A percentile compares a stretch with the other conserved stretches of the same genome.
phyloP scores from a whole-genome alignment of 108 stramenopile genomes.

The Fragilaria crotonensis region DNA sequence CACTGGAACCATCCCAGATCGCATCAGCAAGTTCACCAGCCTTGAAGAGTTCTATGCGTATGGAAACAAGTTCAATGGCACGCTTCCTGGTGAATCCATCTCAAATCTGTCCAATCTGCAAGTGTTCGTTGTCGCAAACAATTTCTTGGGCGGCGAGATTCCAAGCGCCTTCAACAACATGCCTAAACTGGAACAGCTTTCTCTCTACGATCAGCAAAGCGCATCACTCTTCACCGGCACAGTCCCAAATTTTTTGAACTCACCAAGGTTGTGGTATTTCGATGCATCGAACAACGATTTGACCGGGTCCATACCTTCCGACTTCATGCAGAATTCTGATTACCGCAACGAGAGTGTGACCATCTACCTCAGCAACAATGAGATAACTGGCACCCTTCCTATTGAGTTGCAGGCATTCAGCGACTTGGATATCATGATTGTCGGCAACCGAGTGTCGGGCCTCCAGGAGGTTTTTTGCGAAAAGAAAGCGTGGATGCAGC shows the following conservation, averaged over 20 bases:
- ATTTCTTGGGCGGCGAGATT: slow-evolving; percentile 19
- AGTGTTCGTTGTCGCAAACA: slow-evolving; percentile 18
- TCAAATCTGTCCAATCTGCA: slow-evolving; percentile 17
- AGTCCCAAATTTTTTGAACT: slow-evolving; percentile 42
- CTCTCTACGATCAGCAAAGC: slow-evolving; percentile 28
- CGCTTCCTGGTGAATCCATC: not conserved
- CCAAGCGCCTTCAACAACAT: slow-evolving; percentile 31
- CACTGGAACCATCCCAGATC: slow-evolving; percentile 23
- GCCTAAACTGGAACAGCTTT: slow-evolving; percentile 38
- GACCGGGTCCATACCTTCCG: slow-evolving; percentile 53
- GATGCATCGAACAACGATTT: slow-evolving; percentile 52
- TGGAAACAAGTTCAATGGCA: slow-evolving; percentile 13
- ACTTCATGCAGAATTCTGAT: slow-evolving; percentile 35
- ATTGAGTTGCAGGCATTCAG: slow-evolving; percentile 18
- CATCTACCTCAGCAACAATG: slow-evolving; percentile 38
- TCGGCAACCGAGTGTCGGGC: slow-evolving; percentile 38
- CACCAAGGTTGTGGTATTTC: slow-evolving; percentile 35
- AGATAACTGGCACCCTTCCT: slow-evolving; percentile 48
- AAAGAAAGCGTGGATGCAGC: slow-evolving; percentile 47
- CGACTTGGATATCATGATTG: slow-evolving; percentile 35
- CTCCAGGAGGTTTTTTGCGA: slow-evolving; percentile 26
- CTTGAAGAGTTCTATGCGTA: slow-evolving; percentile 15
- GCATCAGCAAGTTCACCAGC: slow-evolving; percentile 20
- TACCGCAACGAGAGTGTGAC: slow-evolving; percentile 21
- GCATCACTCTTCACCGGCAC: slow-evolving; percentile 34